Evolutionary conservation across 2,329 filamentous ascomycete genomes (phyloP).

Genomic region (Chrysosporium queenslandicum): DNA sequence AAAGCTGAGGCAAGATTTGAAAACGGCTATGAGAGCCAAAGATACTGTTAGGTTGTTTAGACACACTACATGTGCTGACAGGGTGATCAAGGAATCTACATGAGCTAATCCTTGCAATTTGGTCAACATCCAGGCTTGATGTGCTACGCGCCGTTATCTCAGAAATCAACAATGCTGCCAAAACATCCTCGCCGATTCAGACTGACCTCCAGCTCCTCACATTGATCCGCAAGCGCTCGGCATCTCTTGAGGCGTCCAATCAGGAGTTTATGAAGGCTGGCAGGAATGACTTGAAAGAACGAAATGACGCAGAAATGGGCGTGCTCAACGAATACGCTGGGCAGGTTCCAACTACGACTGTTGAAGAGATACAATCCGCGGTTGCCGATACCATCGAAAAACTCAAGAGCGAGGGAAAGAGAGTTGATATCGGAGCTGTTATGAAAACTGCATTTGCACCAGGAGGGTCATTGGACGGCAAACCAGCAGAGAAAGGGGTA

Average conservation of each 20-base stretch:
- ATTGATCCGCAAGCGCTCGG: conserved; percentile 37
- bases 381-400: conserved; percentile 30
- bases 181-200: conserved; percentile 37
- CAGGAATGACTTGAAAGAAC: conserved; percentile 37
- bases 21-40: conserved; percentile 42
- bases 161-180: conserved; percentile 42
- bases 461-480: conserved; percentile 36
- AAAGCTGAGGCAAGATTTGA: conserved; percentile 39
- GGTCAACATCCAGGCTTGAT: conserved; percentile 31
- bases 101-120: conserved; percentile 1
- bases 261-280: conserved; percentile 35
- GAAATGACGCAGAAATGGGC: conserved; percentile 36
- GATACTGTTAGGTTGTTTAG: conserved; percentile 35
- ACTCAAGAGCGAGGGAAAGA: conserved; percentile 29
- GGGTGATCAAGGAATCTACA: conserved; percentile 3
- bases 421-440: conserved; percentile 30
- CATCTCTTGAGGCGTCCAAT: conserved; percentile 31
- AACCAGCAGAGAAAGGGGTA: conserved; percentile 35
- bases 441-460: conserved; percentile 36
- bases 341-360: conserved; percentile 33
- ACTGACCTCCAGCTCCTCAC: conserved; percentile 40
- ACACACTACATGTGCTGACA: background rate
- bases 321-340: conserved; percentile 39
- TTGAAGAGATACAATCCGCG: conserved; percentile 32
- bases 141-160: conserved; percentile 42